Percentiles rank a stretch among this genome's conserved stretches.
Evolutionary conservation across 257 asterid genomes (phyloP).

Genomic region (Solanum rostratum): DNA sequence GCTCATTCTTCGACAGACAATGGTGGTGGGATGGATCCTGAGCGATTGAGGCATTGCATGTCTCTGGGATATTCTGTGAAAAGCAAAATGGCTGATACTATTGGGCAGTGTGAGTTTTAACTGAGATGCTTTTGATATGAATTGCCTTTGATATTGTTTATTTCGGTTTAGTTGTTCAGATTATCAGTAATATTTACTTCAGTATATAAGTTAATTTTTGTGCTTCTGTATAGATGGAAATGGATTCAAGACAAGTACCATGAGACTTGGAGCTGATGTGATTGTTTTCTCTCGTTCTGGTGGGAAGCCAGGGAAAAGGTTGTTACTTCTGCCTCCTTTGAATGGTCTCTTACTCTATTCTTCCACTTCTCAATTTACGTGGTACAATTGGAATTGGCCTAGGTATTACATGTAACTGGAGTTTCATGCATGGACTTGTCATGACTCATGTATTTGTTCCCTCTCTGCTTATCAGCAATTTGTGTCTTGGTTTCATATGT

Average conservation of each 20-base stretch:
- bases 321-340: neutral
- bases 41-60: slow-evolving; percentile 90
- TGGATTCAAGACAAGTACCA: slow-evolving; percentile 98
- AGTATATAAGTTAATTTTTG: slow-evolving; percentile 7
- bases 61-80: slow-evolving; percentile 92
- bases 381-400: neutral
- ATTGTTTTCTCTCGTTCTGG: slow-evolving; percentile 76
- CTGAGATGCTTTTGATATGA: neutral
- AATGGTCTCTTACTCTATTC: neutral
- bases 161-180: neutral
- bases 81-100: slow-evolving; percentile 70
- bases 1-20: slow-evolving; percentile 34
- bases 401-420: neutral
- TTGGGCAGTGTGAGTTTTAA: slow-evolving; percentile 76
- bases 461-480: neutral
- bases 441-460: neutral
- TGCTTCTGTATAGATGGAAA: slow-evolving; percentile 63
- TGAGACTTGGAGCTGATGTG: slow-evolving; percentile 99
- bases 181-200: neutral
- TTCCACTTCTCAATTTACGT: neutral
- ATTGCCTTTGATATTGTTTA: neutral
- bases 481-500: neutral
- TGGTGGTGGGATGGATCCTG: slow-evolving; percentile 97
- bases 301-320: slow-evolving; percentile 66
- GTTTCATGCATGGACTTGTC: neutral